A percentile compares a stretch with the other conserved stretches of the same genome.
These are phyloP conservation scores for Apiospora saccharicola DNA, from an alignment of 2,329 filamentous ascomycete species.

Conservation along the genomic window DNA sequence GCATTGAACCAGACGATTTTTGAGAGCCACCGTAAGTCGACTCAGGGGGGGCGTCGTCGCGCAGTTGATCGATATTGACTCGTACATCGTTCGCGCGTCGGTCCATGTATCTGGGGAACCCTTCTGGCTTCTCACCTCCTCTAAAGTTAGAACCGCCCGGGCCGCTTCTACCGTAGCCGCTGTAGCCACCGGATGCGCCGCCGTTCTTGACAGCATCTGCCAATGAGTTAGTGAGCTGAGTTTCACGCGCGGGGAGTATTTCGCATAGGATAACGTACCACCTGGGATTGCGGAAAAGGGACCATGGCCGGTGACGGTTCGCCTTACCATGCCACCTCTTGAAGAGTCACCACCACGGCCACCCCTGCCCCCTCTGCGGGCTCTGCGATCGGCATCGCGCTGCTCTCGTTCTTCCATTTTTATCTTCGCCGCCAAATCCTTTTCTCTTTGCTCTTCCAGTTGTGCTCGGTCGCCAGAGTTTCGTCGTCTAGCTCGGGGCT, in stretches of 20 bases:
- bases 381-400: conserved; percentile 43
- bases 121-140: conserved; percentile 44
- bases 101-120: conserved; percentile 47
- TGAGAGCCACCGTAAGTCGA: conserved; percentile 40
- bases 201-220: conserved; percentile 38
- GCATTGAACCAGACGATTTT: conserved; percentile 47
- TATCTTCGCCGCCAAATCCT: conserved; percentile 39
- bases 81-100: conserved; percentile 54
- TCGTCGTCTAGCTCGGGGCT: conserved; percentile 57
- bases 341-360: conserved; percentile 41
- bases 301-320: conserved; percentile 43
- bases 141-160: conserved; percentile 32
- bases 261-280: conserved; percentile 32
- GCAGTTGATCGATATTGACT: conserved; percentile 65
- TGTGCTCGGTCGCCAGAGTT: conserved; percentile 58
- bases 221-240: conserved; percentile 27
- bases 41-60: conserved; percentile 50
- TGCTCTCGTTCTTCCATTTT: conserved; percentile 43
- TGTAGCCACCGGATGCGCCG: conserved; percentile 29
- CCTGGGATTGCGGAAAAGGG: conserved; percentile 44
- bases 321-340: conserved; percentile 39
- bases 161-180: conserved; percentile 30
- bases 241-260: background rate
- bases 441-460: conserved; percentile 49
- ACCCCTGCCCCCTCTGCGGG: conserved; percentile 46